Evolutionary conservation across 306 rosid genomes (phyloP).

Genomic region (Vigna nakashimae): DNA sequence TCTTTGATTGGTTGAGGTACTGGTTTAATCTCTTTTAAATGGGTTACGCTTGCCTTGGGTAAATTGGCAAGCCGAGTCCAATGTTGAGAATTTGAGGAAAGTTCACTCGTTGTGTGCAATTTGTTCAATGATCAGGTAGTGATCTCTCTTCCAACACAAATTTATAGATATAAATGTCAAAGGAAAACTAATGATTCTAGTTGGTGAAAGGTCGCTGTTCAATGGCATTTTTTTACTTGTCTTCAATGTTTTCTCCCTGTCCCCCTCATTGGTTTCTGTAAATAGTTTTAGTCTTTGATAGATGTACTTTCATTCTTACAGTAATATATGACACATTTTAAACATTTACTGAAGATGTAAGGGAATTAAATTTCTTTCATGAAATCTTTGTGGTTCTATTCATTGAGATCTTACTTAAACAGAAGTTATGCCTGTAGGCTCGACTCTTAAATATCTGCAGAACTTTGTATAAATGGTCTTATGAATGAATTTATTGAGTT

Average conservation of each 20-base stretch:
- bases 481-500: slow-evolving; percentile 7
- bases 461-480: slow-evolving; percentile 4
- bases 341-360: slow-evolving; percentile 40
- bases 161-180: slow-evolving; percentile 57
- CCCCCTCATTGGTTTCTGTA: slow-evolving; percentile 51
- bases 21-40: slow-evolving; percentile 44
- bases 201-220: slow-evolving; percentile 62
- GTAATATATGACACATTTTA: slow-evolving; percentile 36
- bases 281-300: slow-evolving; percentile 42
- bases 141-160: slow-evolving; percentile 47
- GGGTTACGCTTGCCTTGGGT: slow-evolving; percentile 48
- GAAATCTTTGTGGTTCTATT: slow-evolving; percentile 29
- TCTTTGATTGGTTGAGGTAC: slow-evolving; percentile 38
- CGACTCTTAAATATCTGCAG: slow-evolving; percentile 4
- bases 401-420: slow-evolving; percentile 2
- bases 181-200: slow-evolving; percentile 64
- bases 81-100: slow-evolving; percentile 47
- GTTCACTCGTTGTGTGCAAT: slow-evolving; percentile 44
- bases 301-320: slow-evolving; percentile 44
- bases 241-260: slow-evolving; percentile 32
- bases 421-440: neutral
- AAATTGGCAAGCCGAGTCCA: slow-evolving; percentile 46
- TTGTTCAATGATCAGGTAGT: slow-evolving; percentile 60
- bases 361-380: slow-evolving; percentile 36
- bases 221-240: slow-evolving; percentile 42